A percentile compares a stretch with the other conserved stretches of the same genome.
Evolutionary conservation across 2,329 filamentous ascomycete species (phyloP).

Genomic region (Catunica adiposa): DNA sequence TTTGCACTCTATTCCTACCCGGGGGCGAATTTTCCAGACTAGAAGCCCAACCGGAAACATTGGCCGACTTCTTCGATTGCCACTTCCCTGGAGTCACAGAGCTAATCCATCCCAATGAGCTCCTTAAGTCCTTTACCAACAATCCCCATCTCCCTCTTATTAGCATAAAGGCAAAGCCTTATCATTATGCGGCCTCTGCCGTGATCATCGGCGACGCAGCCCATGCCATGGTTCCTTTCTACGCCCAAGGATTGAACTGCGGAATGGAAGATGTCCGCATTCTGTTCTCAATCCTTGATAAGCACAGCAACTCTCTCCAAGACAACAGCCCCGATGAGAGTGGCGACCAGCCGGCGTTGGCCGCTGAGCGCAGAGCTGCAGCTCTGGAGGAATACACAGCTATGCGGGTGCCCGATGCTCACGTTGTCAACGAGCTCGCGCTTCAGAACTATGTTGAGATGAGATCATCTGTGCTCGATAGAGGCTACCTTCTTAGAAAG

Average conservation of each 20-base stretch:
- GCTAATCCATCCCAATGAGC: conserved; percentile 48
- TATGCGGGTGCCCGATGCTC: conserved; percentile 58
- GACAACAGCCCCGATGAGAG: conserved; percentile 26
- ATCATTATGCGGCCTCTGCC: conserved; percentile 60
- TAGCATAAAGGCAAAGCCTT: conserved; percentile 79
- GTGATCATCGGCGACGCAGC: conserved; percentile 88
- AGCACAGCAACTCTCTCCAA: conserved; percentile 34
- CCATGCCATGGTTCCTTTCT: conserved; percentile 97
- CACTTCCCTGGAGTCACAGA: conserved; percentile 76
- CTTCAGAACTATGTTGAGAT: conserved; percentile 88
- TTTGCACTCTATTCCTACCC: conserved; percentile 83
- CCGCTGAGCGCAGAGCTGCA: conserved; percentile 38
- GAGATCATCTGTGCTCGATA: conserved; percentile 67
- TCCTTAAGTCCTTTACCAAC: conserved; percentile 55
- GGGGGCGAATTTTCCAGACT: conserved; percentile 51
- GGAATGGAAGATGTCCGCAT: conserved; percentile 87
- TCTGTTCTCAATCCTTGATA: conserved; percentile 68
- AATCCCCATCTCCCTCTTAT: conserved; percentile 90
- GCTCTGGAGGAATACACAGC: conserved; percentile 63
- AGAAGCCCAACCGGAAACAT: conserved; percentile 39
- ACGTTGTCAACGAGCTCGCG: conserved; percentile 84
- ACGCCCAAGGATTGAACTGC: conserved; percentile 95
- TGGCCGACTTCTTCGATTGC: conserved; percentile 59
- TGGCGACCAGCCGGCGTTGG: conserved; percentile 24
- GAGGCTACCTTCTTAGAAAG: conserved; percentile 66